Evolutionary conservation across 1,139 yeast species (phyloP).

Genomic region (Yarrowia galli): DNA sequence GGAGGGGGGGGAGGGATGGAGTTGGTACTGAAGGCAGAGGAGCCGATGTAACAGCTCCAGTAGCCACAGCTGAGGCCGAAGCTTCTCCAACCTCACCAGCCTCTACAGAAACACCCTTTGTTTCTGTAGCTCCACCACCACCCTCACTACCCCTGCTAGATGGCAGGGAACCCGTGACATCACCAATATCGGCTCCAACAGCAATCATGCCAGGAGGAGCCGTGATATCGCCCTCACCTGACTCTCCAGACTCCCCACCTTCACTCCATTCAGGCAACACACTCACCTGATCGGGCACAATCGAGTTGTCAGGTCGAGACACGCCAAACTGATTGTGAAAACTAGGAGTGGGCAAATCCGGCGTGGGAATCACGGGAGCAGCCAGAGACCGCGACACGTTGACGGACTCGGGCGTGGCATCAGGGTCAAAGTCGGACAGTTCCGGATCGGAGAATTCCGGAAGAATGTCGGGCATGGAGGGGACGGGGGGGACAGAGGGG

Average conservation of each 20-base stretch:
- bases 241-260: background rate
- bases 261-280: constrained; percentile 27
- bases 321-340: constrained; percentile 25
- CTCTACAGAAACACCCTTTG: too few relatives aligned
- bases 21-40: constrained; percentile 4
- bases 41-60: too few relatives aligned
- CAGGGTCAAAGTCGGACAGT: constrained; percentile 23
- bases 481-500: constrained; percentile 1
- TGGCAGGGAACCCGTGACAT: background rate
- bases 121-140: too few relatives aligned
- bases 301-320: constrained; percentile 17
- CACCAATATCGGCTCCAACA: background rate
- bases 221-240: background rate
- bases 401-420: constrained; percentile 23
- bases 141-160: background rate
- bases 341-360: constrained; percentile 27
- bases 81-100: too few relatives aligned
- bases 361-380: constrained; percentile 24
- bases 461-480: constrained; percentile 15
- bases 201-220: constrained; percentile 10
- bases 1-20: constrained; percentile 8
- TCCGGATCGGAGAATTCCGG: constrained; percentile 19
- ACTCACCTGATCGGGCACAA: constrained; percentile 33
- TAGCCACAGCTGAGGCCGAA: too few relatives aligned
- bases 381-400: constrained; percentile 20